A percentile compares a stretch with the other conserved stretches of the same genome.
These are phyloP conservation scores for Barnettozyma wickerhamii DNA, from an alignment of 805 yeast genomes.

Conservation along the genomic window DNA sequence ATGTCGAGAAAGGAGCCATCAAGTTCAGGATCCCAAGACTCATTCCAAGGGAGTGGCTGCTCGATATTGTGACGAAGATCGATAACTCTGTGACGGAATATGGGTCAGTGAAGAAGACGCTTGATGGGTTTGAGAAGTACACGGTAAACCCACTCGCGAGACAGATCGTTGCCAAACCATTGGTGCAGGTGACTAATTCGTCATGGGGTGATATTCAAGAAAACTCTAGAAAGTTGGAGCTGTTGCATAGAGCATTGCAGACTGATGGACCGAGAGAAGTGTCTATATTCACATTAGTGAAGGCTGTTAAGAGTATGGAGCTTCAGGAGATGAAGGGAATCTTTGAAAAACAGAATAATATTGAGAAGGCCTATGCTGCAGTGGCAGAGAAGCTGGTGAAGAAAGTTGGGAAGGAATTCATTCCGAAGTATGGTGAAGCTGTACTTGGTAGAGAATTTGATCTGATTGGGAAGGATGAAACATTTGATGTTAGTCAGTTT, in stretches of 20 bases:
- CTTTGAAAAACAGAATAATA: constrained; percentile 10
- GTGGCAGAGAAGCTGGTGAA: constrained; percentile 16
- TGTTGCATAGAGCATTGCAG: constrained; percentile 42
- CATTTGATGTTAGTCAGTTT: constrained; percentile 26
- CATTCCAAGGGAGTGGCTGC: constrained; percentile 37
- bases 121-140: constrained; percentile 24
- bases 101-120: constrained; percentile 30
- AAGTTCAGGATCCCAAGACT: constrained; percentile 51
- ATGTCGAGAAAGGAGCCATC: constrained; percentile 41
- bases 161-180: constrained; percentile 28
- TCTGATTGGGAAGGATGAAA: not conserved
- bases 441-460: constrained; percentile 18
- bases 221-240: constrained; percentile 39
- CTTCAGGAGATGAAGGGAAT: constrained; percentile 23
- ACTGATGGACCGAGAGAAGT: constrained; percentile 37
- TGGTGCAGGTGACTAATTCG: constrained; percentile 34
- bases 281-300: constrained; percentile 34
- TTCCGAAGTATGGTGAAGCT: constrained; percentile 16
- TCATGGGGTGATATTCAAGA: constrained; percentile 39
- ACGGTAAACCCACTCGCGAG: constrained; percentile 32
- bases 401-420: constrained; percentile 25
- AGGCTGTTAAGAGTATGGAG: constrained; percentile 31
- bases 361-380: constrained; percentile 26
- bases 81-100: constrained; percentile 16
- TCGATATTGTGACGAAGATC: constrained; percentile 20